A percentile compares a stretch with the other conserved stretches of the same genome.
Evolutionary conservation across 768 basidiomycete species (phyloP).

Genomic region (Russula sp.): DNA sequence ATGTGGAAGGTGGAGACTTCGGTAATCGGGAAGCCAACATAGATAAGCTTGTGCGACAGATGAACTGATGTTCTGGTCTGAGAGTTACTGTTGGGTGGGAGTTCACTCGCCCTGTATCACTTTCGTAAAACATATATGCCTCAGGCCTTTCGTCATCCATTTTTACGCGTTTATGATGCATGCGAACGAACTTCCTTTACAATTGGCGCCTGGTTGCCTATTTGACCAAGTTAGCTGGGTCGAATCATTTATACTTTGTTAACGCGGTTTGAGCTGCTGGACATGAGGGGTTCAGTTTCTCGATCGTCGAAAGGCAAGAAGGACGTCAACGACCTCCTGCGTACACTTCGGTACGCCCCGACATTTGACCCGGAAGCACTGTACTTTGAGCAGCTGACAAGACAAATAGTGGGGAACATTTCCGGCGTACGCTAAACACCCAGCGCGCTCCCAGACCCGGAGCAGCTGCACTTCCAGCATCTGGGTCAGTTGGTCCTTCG

Average conservation of each 20-base stretch:
- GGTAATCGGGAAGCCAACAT: slow-evolving; percentile 96
- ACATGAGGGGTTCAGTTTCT: background rate
- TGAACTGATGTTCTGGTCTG: slow-evolving; percentile 52
- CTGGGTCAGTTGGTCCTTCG: slow-evolving; percentile 4
- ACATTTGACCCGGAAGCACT: background rate
- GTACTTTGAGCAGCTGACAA: slow-evolving; percentile 3
- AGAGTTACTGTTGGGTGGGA: slow-evolving; percentile 14
- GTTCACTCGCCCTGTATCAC: slow-evolving; percentile 24
- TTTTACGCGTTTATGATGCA: slow-evolving; percentile 13
- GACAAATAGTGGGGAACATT: slow-evolving; percentile 59
- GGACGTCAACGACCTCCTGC: slow-evolving; percentile 44
- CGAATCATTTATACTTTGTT: background rate
- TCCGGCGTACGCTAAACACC: slow-evolving; percentile 56
- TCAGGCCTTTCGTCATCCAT: slow-evolving; percentile 18
- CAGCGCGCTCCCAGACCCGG: slow-evolving; percentile 26
- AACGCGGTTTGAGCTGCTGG: background rate
- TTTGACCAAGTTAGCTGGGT: background rate
- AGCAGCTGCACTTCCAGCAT: background rate
- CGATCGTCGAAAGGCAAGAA: slow-evolving; percentile 4
- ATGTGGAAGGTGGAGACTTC: slow-evolving; percentile 92
- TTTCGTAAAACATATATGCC: slow-evolving; percentile 29
- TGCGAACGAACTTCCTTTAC: slow-evolving; percentile 4
- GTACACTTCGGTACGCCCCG: slow-evolving; percentile 43
- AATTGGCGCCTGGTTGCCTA: background rate
- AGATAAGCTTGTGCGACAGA: slow-evolving; percentile 94